Conservation (phyloP, 331 rosid species). For the Quercus tomentella region DNA sequence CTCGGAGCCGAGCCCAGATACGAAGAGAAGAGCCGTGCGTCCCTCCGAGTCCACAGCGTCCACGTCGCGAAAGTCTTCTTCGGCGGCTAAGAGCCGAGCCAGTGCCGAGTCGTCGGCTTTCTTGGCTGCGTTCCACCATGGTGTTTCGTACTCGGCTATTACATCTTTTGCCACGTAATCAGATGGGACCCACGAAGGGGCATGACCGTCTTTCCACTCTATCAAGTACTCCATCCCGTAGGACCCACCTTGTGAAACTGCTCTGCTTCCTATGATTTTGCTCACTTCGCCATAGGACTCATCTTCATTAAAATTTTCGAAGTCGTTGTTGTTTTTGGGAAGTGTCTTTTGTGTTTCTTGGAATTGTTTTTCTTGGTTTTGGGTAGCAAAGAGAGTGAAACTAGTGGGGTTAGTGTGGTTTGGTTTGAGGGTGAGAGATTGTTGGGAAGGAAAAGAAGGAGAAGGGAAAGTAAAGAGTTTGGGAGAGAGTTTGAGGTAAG, state of each 20-base stretch:
- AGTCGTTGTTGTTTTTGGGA: not conserved
- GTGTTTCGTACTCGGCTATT: conserved; percentile 69
- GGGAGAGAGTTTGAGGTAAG: conserved; percentile 49
- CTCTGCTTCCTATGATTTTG: conserved; percentile 77
- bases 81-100: conserved; percentile 42
- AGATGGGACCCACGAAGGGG: conserved; percentile 79
- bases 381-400: conserved; percentile 24
- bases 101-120: conserved; percentile 59
- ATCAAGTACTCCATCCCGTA: conserved; percentile 75
- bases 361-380: conserved; percentile 29
- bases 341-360: not conserved
- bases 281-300: conserved; percentile 77
- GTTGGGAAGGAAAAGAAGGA: conserved; percentile 17
- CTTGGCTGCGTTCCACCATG: conserved; percentile 94
- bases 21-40: conserved; percentile 68
- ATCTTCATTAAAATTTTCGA: conserved; percentile 20
- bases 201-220: conserved; percentile 86
- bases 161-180: conserved; percentile 83
- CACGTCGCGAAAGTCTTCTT: conserved; percentile 42
- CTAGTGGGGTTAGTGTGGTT: not conserved
- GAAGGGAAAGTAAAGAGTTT: conserved; percentile 7
- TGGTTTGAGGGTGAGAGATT: conserved; percentile 28
- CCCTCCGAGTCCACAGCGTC: conserved; percentile 70
- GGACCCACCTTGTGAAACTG: conserved; percentile 22
- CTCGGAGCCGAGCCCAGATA: conserved; percentile 71